Conservation (phyloP, 2,329 filamentous ascomycete species). For the Fusarium veterinarium region DNA sequence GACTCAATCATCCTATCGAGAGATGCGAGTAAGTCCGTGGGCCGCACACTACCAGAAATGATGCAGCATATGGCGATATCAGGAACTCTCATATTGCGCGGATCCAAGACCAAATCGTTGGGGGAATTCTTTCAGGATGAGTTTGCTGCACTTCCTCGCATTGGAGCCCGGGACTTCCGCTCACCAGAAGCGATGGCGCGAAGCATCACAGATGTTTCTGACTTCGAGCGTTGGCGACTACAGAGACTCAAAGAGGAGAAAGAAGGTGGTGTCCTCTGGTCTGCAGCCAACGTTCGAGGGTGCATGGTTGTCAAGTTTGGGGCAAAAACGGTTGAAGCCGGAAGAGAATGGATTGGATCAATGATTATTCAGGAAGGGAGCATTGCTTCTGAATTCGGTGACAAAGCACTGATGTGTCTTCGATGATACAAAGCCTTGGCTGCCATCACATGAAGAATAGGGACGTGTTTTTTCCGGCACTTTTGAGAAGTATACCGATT, state of each 20-base stretch:
- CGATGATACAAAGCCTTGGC: constrained; percentile 51
- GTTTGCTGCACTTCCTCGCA: constrained; percentile 81
- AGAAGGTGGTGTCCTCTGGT: constrained; percentile 77
- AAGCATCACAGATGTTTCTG: constrained; percentile 52
- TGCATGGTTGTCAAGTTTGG: constrained; percentile 95
- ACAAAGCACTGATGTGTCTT: constrained; percentile 83
- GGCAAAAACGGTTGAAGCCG: constrained; percentile 82
- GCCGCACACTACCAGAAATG: constrained; percentile 63
- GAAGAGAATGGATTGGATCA: constrained; percentile 79
- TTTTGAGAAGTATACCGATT: neutral
- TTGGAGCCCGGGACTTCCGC: constrained; percentile 84
- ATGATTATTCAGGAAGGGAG: constrained; percentile 82
- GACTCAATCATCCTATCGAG: constrained; percentile 83
- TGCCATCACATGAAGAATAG: neutral
- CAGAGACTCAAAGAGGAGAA: constrained; percentile 69
- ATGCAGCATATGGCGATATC: constrained; percentile 83
- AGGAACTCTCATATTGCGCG: constrained; percentile 86
- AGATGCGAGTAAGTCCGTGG: constrained; percentile 55
- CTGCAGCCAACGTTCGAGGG: constrained; percentile 80
- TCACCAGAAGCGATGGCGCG: constrained; percentile 60
- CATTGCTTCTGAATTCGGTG: constrained; percentile 77
- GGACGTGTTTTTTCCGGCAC: neutral
- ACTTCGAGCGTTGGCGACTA: constrained; percentile 64
- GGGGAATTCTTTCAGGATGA: constrained; percentile 81
- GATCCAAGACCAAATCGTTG: constrained; percentile 73